These are phyloP conservation scores for Macrophomina tecta DNA, from an alignment of 2,329 filamentous ascomycete species.

Conservation along the genomic window DNA sequence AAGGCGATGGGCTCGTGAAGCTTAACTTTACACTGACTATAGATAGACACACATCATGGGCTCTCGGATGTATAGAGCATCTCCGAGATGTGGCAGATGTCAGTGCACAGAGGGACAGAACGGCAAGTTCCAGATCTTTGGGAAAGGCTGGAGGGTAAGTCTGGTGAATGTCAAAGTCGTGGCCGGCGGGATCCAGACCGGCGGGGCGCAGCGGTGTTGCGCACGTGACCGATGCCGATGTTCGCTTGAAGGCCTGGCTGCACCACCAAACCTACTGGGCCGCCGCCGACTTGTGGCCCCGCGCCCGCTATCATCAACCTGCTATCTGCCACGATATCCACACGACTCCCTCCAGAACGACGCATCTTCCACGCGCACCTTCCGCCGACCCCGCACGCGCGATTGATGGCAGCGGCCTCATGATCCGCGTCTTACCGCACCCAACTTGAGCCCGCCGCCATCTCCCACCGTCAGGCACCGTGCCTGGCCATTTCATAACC, in stretches of 20 bases:
- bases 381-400: not conserved
- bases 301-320: slow-evolving; percentile 26
- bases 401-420: slow-evolving; percentile 27
- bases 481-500: slow-evolving; percentile 23
- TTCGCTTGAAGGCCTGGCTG: slow-evolving; percentile 24
- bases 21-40: not conserved
- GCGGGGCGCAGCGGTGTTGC: not conserved
- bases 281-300: slow-evolving; percentile 15
- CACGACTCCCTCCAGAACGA: not conserved
- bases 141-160: not conserved
- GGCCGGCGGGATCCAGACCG: slow-evolving; percentile 2
- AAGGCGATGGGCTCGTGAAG: slow-evolving; percentile 2
- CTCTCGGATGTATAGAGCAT: not conserved
- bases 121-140: not conserved
- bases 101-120: not conserved
- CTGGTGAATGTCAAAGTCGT: not conserved
- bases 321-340: slow-evolving; percentile 22
- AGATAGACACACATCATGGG: not conserved
- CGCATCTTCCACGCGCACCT: not conserved
- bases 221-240: slow-evolving; percentile 12
- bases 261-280: slow-evolving; percentile 16
- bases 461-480: slow-evolving; percentile 26
- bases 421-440: slow-evolving; percentile 23
- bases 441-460: slow-evolving; percentile 18
- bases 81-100: not conserved